These are phyloP conservation scores for Vanrija sp. DNA, from an alignment of 1,284 basidiomycete genomes.

Conservation along the genomic window DNA sequence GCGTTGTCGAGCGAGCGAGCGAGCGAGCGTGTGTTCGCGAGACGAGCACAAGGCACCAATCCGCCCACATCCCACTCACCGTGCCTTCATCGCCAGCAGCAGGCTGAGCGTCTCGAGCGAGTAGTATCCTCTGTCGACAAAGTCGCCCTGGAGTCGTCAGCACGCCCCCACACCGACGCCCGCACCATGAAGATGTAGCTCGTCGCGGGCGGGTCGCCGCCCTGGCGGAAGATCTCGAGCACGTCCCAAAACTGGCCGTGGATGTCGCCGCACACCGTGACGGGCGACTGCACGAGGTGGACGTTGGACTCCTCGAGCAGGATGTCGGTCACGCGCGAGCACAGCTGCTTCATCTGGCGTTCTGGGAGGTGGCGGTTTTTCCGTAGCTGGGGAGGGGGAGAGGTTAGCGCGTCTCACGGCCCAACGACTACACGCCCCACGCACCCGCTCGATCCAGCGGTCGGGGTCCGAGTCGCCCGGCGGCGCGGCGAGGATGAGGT, in stretches of 20 bases:
- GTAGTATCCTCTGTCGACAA: slow-evolving; percentile 95
- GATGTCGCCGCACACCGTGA: slow-evolving; percentile 90
- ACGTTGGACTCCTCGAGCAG: slow-evolving; percentile 95
- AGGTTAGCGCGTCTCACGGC: neutral
- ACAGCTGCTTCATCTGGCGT: slow-evolving; percentile 83
- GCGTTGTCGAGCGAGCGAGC: too few relatives aligned
- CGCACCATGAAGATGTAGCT: slow-evolving; percentile 94
- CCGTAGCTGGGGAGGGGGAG: slow-evolving; percentile 58
- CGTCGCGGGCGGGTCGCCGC: slow-evolving; percentile 80
- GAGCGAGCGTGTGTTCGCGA: too few relatives aligned
- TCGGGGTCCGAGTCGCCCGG: slow-evolving; percentile 11
- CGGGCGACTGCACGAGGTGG: slow-evolving; percentile 83
- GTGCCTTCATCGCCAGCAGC: slow-evolving; percentile 82
- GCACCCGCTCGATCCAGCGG: slow-evolving; percentile 21
- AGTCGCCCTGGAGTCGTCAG: slow-evolving; percentile 71
- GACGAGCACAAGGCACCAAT: too few relatives aligned
- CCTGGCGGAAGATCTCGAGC: slow-evolving; percentile 81
- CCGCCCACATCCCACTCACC: slow-evolving; percentile 53
- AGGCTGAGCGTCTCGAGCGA: slow-evolving; percentile 93
- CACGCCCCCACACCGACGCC: neutral
- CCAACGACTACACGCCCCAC: too few relatives aligned
- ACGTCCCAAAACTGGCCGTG: slow-evolving; percentile 97
- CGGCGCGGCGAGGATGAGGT: neutral
- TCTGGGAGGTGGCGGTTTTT: slow-evolving; percentile 84
- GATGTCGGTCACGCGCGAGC: slow-evolving; percentile 75